These are phyloP conservation scores for Kwoniella heveanensis DNA, from an alignment of 768 basidiomycete species.

Conservation along the genomic window DNA sequence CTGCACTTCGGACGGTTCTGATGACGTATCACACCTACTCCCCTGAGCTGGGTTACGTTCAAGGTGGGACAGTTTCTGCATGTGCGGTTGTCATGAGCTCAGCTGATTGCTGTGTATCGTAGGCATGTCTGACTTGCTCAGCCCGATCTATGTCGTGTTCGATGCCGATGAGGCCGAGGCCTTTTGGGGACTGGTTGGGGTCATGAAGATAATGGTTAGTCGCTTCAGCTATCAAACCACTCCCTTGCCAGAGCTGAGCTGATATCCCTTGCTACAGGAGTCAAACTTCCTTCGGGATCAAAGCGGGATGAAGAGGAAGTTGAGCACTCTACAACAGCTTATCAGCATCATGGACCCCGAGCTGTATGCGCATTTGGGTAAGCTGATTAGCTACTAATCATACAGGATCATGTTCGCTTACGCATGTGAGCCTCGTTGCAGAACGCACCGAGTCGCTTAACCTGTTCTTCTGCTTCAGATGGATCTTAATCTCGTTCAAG, in stretches of 20 bases:
- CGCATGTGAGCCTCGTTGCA: too few relatives aligned
- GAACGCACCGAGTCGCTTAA: slow-evolving; percentile 87
- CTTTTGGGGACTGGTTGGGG: slow-evolving; percentile 93
- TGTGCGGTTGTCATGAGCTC: too few relatives aligned
- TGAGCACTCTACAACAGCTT: slow-evolving; percentile 83
- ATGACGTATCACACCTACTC: slow-evolving; percentile 63
- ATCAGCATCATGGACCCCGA: slow-evolving; percentile 95
- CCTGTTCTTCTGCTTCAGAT: slow-evolving; percentile 98
- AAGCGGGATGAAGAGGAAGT: slow-evolving; percentile 94
- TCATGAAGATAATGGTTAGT: slow-evolving; percentile 93
- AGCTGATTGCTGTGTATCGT: neutral
- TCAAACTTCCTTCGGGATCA: slow-evolving; percentile 95
- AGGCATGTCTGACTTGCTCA: slow-evolving; percentile 92
- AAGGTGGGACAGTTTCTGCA: slow-evolving; percentile 59
- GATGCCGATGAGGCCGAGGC: slow-evolving; percentile 83
- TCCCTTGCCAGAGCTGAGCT: neutral
- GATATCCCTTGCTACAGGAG: slow-evolving; percentile 63
- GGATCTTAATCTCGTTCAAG: slow-evolving; percentile 78
- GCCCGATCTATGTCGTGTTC: slow-evolving; percentile 90
- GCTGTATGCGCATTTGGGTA: slow-evolving; percentile 85
- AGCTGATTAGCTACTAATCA: slow-evolving; percentile 33
- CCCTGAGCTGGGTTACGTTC: slow-evolving; percentile 79
- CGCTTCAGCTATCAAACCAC: neutral
- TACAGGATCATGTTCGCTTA: too few relatives aligned
- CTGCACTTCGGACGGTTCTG: slow-evolving; percentile 79